These are phyloP conservation scores for Colletotrichum cuscutae DNA, from an alignment of 2,329 filamentous ascomycete species.

Conservation along the genomic window DNA sequence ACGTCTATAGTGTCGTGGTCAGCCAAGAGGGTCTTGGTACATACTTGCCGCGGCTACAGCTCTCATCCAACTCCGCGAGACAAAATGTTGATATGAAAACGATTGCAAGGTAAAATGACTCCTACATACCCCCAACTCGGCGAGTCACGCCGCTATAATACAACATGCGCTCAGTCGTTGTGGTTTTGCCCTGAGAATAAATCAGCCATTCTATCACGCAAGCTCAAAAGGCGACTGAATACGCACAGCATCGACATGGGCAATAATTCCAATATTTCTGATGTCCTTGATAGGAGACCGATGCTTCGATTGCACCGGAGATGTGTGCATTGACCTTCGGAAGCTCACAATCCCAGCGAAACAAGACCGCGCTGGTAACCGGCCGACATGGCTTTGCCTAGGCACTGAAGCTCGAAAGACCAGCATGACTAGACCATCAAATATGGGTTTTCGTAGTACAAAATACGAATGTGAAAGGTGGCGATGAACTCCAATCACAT, in stretches of 20 bases:
- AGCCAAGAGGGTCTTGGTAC: neutral
- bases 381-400: constrained; percentile 16
- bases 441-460: neutral
- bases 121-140: constrained; percentile 75
- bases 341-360: constrained; percentile 19
- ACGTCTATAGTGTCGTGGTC: constrained; percentile 68
- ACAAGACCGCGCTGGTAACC: constrained; percentile 3
- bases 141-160: constrained; percentile 93
- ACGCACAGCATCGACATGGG: constrained; percentile 90
- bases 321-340: constrained; percentile 24
- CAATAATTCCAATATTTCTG: constrained; percentile 97
- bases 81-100: neutral
- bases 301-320: constrained; percentile 37
- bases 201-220: constrained; percentile 32
- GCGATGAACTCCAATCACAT: constrained; percentile 13
- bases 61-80: neutral
- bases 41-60: neutral
- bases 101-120: neutral
- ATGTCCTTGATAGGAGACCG: constrained; percentile 68
- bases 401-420: constrained; percentile 19
- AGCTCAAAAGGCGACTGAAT: neutral
- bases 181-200: constrained; percentile 81
- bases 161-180: constrained; percentile 98
- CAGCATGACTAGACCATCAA: constrained; percentile 22
- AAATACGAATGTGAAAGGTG: neutral